A percentile compares a stretch with the other conserved stretches of the same genome.
These are phyloP conservation scores for Pulveroboletus sp. DNA, from an alignment of 768 basidiomycete genomes.

Conservation along the genomic window DNA sequence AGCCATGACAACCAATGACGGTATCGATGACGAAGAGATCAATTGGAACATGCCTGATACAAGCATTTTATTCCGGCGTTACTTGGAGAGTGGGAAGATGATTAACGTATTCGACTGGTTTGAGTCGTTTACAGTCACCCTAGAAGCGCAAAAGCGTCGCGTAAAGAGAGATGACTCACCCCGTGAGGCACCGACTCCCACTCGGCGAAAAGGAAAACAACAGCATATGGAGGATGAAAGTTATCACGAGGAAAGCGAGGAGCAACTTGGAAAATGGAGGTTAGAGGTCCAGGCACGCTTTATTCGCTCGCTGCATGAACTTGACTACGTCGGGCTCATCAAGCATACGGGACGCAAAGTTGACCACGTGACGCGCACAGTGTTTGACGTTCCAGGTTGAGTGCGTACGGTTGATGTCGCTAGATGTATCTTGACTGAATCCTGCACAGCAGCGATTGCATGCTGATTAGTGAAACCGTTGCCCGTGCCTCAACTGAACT, in stretches of 20 bases:
- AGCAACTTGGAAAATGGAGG: constrained; percentile 49
- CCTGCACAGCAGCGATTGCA: not conserved
- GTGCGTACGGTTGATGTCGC: not conserved
- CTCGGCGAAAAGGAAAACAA: constrained; percentile 23
- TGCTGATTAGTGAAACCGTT: not conserved
- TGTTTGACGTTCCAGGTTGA: constrained; percentile 45
- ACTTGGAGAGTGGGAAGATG: constrained; percentile 74
- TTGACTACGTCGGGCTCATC: constrained; percentile 76
- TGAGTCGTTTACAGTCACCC: constrained; percentile 62
- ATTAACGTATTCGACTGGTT: constrained; percentile 91
- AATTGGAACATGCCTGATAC: constrained; percentile 65
- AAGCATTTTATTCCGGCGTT: constrained; percentile 70
- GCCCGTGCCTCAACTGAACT: not conserved
- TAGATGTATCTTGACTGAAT: constrained; percentile 4
- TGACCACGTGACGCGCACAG: constrained; percentile 68
- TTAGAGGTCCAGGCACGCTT: constrained; percentile 72
- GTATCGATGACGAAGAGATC: constrained; percentile 26
- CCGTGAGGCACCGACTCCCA: constrained; percentile 12
- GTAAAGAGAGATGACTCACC: not conserved
- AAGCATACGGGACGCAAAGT: constrained; percentile 75
- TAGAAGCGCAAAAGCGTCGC: constrained; percentile 51
- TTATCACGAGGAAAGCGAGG: constrained; percentile 25
- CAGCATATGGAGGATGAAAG: constrained; percentile 20
- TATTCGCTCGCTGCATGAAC: constrained; percentile 72
- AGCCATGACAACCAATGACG: constrained; percentile 4